Conservation (phyloP, 2,329 filamentous ascomycete species). For the Fusarium neocosmosporiellum region DNA sequence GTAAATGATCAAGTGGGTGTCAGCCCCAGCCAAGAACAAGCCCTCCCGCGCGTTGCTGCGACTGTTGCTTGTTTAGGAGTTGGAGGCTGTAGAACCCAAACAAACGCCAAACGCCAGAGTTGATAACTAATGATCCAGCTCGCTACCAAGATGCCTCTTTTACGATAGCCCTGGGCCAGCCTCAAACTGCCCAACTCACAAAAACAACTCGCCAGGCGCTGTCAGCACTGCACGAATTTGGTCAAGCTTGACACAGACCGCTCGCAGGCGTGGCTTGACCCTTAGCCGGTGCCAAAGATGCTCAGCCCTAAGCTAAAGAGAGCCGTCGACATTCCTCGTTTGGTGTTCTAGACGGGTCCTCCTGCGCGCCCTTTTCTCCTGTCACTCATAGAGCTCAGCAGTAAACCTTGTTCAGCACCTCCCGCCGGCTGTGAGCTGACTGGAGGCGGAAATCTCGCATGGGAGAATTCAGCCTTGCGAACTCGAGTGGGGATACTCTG, state of each 20-base stretch:
- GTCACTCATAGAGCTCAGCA: conserved; percentile 13
- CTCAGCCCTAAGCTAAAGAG: conserved; percentile 26
- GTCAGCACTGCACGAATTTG: neutral
- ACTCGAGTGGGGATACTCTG: neutral
- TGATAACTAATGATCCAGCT: neutral
- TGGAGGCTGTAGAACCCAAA: neutral
- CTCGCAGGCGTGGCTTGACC: conserved; percentile 4
- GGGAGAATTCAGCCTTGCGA: conserved; percentile 19
- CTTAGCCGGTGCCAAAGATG: conserved; percentile 5
- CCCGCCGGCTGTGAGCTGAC: conserved; percentile 8
- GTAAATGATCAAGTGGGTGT: conserved; percentile 19
- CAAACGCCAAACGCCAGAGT: neutral
- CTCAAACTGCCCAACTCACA: neutral
- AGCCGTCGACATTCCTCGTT: conserved; percentile 4
- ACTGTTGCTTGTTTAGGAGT: conserved; percentile 18
- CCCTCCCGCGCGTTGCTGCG: conserved; percentile 7
- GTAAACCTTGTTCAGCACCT: conserved; percentile 17
- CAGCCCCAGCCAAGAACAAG: conserved; percentile 18
- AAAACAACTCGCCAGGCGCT: neutral
- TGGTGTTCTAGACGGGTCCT: conserved; percentile 19
- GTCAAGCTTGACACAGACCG: neutral
- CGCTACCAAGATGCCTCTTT: neutral
- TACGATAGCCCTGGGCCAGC: neutral
- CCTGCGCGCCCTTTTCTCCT: neutral
- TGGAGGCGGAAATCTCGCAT: conserved; percentile 10